Evolutionary conservation across 345 rosid species (phyloP).

Genomic region (Salix suchowensis): DNA sequence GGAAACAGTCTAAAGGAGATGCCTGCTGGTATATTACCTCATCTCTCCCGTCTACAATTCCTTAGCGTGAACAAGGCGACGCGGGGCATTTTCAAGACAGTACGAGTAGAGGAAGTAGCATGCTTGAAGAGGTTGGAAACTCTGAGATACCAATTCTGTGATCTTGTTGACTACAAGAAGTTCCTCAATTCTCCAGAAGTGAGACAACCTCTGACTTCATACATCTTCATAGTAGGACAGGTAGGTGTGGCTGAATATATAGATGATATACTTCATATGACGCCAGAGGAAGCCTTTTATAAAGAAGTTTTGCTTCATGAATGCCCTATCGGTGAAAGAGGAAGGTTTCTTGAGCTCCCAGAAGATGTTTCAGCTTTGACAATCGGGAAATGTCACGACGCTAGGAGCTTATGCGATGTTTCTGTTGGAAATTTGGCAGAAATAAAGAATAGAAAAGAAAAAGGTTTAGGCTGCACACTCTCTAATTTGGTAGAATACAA

Average conservation of each 20-base stretch:
- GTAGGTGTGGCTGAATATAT: neutral
- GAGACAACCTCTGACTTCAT: neutral
- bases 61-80: neutral
- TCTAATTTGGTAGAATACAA: no score
- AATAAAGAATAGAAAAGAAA: no score
- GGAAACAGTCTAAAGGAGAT: neutral
- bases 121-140: constrained; percentile 12
- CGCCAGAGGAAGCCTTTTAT: neutral
- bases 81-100: neutral
- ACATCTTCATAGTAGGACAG: neutral
- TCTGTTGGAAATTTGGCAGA: no score
- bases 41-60: constrained; percentile 3
- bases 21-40: constrained; percentile 11
- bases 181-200: neutral
- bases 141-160: neutral
- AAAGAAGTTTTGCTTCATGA: neutral
- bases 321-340: neutral
- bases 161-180: neutral
- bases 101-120: neutral
- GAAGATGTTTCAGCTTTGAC: neutral
- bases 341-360: neutral
- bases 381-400: neutral
- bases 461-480: no score
- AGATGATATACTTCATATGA: neutral
- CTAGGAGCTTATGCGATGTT: neutral